These are phyloP conservation scores for Scheffersomyces spartinae DNA, from an alignment of 805 yeast genomes.

Conservation along the genomic window DNA sequence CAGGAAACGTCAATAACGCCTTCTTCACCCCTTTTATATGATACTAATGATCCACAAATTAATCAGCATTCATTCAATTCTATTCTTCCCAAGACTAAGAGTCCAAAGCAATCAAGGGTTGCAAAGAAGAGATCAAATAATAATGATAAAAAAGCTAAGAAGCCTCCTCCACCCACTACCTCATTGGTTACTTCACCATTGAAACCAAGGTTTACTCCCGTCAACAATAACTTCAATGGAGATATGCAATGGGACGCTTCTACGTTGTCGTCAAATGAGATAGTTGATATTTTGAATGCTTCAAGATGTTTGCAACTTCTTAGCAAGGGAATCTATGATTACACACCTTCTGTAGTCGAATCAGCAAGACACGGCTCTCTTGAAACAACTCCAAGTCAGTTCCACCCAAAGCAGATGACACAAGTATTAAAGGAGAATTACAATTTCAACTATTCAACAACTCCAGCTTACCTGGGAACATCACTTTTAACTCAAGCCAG, in stretches of 20 bases:
- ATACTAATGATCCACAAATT: no score
- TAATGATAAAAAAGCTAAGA: background rate
- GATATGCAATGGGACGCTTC: background rate
- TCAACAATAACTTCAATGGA: background rate
- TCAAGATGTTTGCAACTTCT: conserved; percentile 23
- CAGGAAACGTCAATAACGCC: no score
- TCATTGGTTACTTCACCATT: background rate
- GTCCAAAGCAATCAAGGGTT: background rate
- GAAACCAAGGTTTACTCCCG: conserved; percentile 1
- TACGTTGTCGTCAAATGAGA: conserved; percentile 7
- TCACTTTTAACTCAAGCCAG: no score
- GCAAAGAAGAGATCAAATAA: background rate
- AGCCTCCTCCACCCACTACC: background rate
- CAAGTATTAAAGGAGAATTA: no score
- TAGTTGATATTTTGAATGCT: conserved; percentile 23
- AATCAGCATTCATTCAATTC: background rate
- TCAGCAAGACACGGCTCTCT: no score
- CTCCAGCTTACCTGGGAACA: no score
- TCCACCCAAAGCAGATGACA: no score
- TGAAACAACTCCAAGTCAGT: no score
- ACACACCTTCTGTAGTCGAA: no score
- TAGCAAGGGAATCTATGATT: no score
- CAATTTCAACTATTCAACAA: no score
- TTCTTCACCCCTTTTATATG: no score
- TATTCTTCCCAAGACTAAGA: background rate